Base-by-base conservation (phyloP, 2,329 filamentous ascomycete species). In the Sporothrix pseudoabietina region DNA sequence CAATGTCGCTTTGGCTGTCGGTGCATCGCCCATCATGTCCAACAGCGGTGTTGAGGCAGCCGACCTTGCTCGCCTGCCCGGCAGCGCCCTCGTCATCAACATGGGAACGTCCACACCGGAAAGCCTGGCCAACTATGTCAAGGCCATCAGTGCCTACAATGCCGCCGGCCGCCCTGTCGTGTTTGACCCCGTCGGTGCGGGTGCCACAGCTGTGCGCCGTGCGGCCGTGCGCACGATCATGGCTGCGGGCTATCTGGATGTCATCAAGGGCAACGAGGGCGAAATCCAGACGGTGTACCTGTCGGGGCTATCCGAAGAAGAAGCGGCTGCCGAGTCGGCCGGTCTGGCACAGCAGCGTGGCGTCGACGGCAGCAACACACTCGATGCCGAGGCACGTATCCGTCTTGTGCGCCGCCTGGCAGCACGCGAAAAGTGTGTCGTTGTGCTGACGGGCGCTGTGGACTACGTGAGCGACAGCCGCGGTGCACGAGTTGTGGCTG, bases 251-350 rank as follows among this genome's bases (percentile, higher is more conserved):
- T 93, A 93, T 80, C 92, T 97, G 78, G 89, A 93, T 80, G 85
- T 98, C 57, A 94, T 98, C 82, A 98, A 98, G 80, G 95, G 95
- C 68, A 98, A 98, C 82, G 93, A 97, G 80, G 90, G 91, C 71
- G 96, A 98, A 81, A 94, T 98, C 75, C 85, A 87, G 66, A 90
- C 92, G 2, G 89, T 95, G 0, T 88, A 87, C 54, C 91, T 91
- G 57, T 84, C 87, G 59, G 69, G 71, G 82, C 80, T 32, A 12
- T 26, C 44, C 19, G 71, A 70, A 49, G 72, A 75, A 2, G 73
- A 71, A 10, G 66, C 59, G n/a, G 57, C 19, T 10, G 39, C 39
- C 14, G 71, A 75, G 79, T 75, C 61, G 77, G 75, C 55, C 72
- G 74, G 55, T 65, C 44, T 72, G 14, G 75, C 84, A 1, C 88